phyloP scores from a whole-genome alignment of 768 basidiomycete genomes.

The Boletus reticulatus region DNA sequence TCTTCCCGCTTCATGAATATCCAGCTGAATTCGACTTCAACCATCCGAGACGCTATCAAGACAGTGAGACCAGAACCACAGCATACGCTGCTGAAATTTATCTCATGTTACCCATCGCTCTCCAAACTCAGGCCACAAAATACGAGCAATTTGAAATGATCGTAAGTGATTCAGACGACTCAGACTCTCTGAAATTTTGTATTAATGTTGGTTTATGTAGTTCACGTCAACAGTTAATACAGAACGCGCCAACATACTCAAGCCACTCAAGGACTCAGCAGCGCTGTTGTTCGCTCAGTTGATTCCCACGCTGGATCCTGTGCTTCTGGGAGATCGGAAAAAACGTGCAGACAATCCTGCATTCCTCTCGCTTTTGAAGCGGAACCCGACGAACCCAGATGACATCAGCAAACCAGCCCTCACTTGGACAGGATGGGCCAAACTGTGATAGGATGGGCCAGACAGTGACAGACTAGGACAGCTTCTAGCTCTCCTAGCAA shows the following conservation, averaged over 20 bases:
- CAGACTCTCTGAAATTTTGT: too few species aligned
- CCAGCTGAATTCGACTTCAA: not conserved
- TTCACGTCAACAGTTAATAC: not conserved
- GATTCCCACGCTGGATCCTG: not conserved
- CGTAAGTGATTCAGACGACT: not conserved
- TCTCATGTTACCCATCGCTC: not conserved
- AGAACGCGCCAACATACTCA: not conserved
- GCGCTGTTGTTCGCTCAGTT: not conserved
- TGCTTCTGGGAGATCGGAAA: not conserved
- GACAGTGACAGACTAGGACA: too few species aligned
- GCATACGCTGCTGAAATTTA: not conserved
- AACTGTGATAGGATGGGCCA: too few species aligned
- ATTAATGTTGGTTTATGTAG: not conserved
- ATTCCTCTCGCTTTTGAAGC: not conserved
- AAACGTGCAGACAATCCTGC: not conserved
- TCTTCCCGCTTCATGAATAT: not conserved
- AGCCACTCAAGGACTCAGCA: not conserved
- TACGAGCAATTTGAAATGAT: not conserved
- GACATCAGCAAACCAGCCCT: too few species aligned
- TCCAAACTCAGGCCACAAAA: not conserved
- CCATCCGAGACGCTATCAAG: not conserved
- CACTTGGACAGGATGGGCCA: too few species aligned
- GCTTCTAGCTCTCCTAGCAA: too few species aligned
- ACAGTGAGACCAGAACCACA: not conserved
- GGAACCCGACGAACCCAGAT: not conserved